Percentiles rank a stretch among this genome's conserved stretches.
Evolutionary conservation across 2,329 filamentous ascomycete species (phyloP).

Genomic region (Colletotrichum siamense): DNA sequence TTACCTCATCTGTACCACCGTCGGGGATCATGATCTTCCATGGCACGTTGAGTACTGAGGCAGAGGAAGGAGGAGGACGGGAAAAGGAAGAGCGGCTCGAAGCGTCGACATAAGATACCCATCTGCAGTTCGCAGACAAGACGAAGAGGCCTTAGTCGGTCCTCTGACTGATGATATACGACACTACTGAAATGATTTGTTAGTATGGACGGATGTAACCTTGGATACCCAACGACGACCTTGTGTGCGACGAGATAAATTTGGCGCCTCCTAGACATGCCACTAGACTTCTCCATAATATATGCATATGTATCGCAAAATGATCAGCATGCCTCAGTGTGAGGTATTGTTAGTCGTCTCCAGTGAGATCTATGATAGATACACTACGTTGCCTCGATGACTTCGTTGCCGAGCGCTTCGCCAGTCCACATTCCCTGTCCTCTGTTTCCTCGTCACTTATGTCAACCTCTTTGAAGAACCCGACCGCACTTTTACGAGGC

Average conservation of each 20-base stretch:
- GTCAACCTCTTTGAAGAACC: conserved; percentile 44
- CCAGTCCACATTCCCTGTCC: background rate
- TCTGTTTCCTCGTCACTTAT: conserved; percentile 29
- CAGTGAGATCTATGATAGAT: conserved; percentile 22
- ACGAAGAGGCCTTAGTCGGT: background rate
- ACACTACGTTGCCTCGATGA: conserved; percentile 2
- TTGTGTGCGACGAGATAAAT: background rate
- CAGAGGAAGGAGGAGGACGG: background rate
- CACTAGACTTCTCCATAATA: background rate
- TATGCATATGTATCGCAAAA: background rate
- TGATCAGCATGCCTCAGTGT: background rate
- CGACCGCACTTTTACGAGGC: conserved; percentile 39
- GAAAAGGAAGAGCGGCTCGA: background rate
- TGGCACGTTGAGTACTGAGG: conserved; percentile 47
- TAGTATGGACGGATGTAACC: background rate
- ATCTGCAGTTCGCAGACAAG: background rate
- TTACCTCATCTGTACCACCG: conserved; percentile 57
- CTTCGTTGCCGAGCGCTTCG: background rate
- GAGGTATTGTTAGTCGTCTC: background rate
- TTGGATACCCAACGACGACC: conserved; percentile 9
- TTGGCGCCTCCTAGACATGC: background rate
- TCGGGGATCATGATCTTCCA: conserved; percentile 55
- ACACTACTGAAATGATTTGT: background rate
- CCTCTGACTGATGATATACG: conserved; percentile 11
- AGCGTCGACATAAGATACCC: background rate